phyloP scores from a whole-genome alignment of 345 rosid species.

The Eucalyptus decipiens region DNA sequence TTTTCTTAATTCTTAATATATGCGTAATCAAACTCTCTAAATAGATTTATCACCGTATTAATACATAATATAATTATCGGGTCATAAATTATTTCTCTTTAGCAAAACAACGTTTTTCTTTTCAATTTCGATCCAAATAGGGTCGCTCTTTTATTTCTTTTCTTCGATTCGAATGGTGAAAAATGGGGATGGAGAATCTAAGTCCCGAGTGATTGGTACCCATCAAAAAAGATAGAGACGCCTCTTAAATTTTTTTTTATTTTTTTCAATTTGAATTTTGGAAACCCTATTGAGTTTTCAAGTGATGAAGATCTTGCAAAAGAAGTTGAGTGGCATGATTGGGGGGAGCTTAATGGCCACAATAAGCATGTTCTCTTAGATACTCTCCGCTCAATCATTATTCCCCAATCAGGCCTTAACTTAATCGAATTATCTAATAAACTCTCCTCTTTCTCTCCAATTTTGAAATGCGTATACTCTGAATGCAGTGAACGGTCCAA shows the following conservation, averaged over 20 bases:
- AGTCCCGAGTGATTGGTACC: not conserved
- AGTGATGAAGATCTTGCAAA: not conserved
- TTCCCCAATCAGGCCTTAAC: slow-evolving; percentile 8
- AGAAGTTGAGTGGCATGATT: slow-evolving; percentile 6
- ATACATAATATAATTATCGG: not conserved
- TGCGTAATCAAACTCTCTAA: not conserved
- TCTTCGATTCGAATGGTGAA: not conserved
- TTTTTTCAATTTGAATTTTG: not conserved
- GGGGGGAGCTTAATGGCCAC: slow-evolving; percentile 12
- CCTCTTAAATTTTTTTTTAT: not conserved
- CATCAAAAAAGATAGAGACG: not conserved
- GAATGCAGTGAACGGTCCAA: not conserved
- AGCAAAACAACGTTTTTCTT: fast-evolving
- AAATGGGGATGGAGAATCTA: not conserved
- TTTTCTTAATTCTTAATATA: not conserved
- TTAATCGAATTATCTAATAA: not conserved
- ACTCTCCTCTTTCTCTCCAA: not conserved
- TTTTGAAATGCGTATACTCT: not conserved
- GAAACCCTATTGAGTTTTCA: not conserved
- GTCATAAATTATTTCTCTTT: not conserved
- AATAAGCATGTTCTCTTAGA: slow-evolving; percentile 42
- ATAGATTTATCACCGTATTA: not conserved
- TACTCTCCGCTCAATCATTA: slow-evolving; percentile 14
- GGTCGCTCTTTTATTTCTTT: fast-evolving
- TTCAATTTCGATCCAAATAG: not conserved